Evolutionary conservation across 116 monocot genomes (phyloP), one percentile per base, ranked within the genome.

Genomic region (Posidonia oceanica): DNA sequence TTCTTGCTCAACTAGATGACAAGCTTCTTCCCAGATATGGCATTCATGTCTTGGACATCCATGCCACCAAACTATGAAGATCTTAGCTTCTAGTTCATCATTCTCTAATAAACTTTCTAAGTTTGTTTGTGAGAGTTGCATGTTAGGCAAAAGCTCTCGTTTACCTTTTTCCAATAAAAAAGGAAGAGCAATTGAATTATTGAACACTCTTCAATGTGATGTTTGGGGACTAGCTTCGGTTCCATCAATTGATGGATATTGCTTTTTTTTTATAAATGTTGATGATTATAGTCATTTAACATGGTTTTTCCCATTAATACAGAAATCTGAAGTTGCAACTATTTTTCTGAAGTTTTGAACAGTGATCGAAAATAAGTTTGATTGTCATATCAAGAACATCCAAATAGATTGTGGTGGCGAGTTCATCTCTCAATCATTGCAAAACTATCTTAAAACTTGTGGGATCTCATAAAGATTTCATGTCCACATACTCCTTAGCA

Each of bases 281-380:
- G 73, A 75, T 69, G 61, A 51, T 52, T 69, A 29, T 61, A 55
- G 10, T 39, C 6, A 38, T 15, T 69, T 54, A 11, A 40, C 40
- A 12, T 75, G 75, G 75, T 61, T 69, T 18, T 75, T 48, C 61
- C 61, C 61, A 40, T 52, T 75, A 15, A 23, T 7, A 39, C 3
- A 7, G 7, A 68, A 69, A 61, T 69, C 68, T 16, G 69, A 75
- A 51, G 39, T 62, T 11, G 1, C 18, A 52, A 15, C 6, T 57
- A 14, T 39, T 5, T 69, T 69, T 68, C 22, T 8, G 54, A 22
- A 52, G 6, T 69, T 75, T 44, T 20, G 62, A 16, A 14, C 20
- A 0, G 39, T 36, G 18, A 21, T 69, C 15, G 40, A 75, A 69
- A 61, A 60, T 69, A 4, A 17, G 4, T 69, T n/a, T 69, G 14